Conservation (phyloP, 495 filamentous ascomycete genomes). For the Penicillium goetzii region DNA sequence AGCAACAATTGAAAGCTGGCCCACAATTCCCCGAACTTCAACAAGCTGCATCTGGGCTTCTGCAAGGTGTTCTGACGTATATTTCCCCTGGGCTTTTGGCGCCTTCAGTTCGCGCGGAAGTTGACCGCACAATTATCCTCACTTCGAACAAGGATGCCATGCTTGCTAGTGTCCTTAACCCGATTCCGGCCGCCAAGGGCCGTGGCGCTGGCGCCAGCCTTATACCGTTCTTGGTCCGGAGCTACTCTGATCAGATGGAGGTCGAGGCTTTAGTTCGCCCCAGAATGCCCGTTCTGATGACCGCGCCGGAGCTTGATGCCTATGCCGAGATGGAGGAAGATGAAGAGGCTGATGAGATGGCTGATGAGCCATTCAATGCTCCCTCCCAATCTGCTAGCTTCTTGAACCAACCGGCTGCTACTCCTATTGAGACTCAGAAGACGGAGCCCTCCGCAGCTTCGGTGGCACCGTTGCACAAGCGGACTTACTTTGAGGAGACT, state of each 20-base stretch:
- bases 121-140: conserved; percentile 80
- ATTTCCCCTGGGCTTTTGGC: conserved; percentile 64
- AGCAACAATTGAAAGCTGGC: conserved; percentile 22
- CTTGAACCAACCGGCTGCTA: conserved; percentile 29
- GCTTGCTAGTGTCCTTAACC: conserved; percentile 78
- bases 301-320: conserved; percentile 32
- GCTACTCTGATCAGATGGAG: conserved; percentile 59
- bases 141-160: conserved; percentile 66
- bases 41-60: conserved; percentile 59
- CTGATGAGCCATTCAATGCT: conserved; percentile 18
- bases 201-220: conserved; percentile 66
- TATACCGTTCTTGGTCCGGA: conserved; percentile 71
- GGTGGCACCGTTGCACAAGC: conserved; percentile 34
- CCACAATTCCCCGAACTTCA: conserved; percentile 36
- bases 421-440: conserved; percentile 25
- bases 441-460: conserved; percentile 16
- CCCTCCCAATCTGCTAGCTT: conserved; percentile 31
- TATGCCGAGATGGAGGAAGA: conserved; percentile 41
- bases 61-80: conserved; percentile 62
- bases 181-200: conserved; percentile 61
- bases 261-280: conserved; percentile 76
- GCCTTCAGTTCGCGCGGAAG: conserved; percentile 64
- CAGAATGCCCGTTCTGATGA: conserved; percentile 60
- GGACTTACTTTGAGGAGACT: conserved; percentile 38
- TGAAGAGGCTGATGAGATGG: conserved; percentile 49